phyloP scores from a whole-genome alignment of 2,329 filamentous ascomycete genomes.

The Talaromyces sp. region DNA sequence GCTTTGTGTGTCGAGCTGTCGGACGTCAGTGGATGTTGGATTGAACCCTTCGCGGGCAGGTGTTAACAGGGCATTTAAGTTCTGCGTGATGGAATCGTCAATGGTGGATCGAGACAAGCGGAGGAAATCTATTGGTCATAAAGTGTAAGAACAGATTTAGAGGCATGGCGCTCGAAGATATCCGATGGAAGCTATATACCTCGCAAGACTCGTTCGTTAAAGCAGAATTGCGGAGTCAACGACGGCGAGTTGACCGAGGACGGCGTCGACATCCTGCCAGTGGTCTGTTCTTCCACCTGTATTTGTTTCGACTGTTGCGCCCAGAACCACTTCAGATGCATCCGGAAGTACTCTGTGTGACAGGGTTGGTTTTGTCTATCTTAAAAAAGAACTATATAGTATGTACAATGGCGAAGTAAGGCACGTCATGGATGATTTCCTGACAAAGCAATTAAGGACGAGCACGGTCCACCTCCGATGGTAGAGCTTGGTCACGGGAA shows the following conservation, averaged over 20 bases:
- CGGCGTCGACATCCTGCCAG: slow-evolving; percentile 38
- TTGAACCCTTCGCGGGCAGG: slow-evolving; percentile 72
- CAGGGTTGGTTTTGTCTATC: background rate
- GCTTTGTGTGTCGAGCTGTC: slow-evolving; percentile 50
- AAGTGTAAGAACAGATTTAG: slow-evolving; percentile 12
- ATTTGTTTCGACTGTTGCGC: slow-evolving; percentile 22
- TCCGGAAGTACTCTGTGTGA: slow-evolving; percentile 11
- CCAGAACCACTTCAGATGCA: slow-evolving; percentile 44
- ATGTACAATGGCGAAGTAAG: background rate
- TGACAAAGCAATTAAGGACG: background rate
- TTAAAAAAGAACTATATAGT: background rate
- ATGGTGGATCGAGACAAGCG: slow-evolving; percentile 77
- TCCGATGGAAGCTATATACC: slow-evolving; percentile 45
- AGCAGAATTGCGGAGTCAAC: slow-evolving; percentile 74
- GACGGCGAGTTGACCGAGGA: slow-evolving; percentile 45
- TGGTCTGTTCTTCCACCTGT: slow-evolving; percentile 24
- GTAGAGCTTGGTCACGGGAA: slow-evolving; percentile 12
- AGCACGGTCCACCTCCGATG: slow-evolving; percentile 6
- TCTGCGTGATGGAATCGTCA: slow-evolving; percentile 90
- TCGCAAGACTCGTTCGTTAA: slow-evolving; percentile 65
- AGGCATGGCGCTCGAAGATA: background rate
- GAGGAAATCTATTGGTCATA: slow-evolving; percentile 70
- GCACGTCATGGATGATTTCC: background rate
- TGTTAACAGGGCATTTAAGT: slow-evolving; percentile 82
- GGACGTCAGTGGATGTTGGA: slow-evolving; percentile 68